Base-by-base conservation (phyloP, 768 basidiomycete genomes). In the Hericium erinaceus region DNA sequence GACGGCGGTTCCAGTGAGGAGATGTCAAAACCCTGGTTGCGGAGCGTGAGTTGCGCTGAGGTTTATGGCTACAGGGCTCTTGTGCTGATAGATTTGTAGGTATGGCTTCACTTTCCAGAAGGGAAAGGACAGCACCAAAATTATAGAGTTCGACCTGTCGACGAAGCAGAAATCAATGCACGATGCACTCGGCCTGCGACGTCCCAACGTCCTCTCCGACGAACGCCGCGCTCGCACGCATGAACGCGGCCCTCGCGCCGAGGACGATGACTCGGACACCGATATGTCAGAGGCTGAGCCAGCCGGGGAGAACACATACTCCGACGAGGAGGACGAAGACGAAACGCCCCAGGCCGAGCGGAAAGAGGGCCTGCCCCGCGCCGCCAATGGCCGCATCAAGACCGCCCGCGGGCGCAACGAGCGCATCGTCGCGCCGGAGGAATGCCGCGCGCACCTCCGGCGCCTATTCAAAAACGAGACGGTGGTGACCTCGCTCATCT, bases 361-460 rank as follows among this genome's bases (percentile, higher is more conserved):
- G 24, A 62, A 72, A 50, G 68, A 70, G 20, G 37, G 5, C 24
- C 56, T 56, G 39, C 61, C 57, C 51, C 60, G 20, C n/a, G 82
- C 90, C 16, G 87, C 84, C 3, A 89, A 84, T 64, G 92, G 90
- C 20, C 84, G 79, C 64, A 69, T 85, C 58, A 95, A 95, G 70
- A 83, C 84, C 6, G 68, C 71, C 24, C 81, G 90, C 46, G 92
- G 92, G 12, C 80, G 92, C 41, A 89, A 90, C 64, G 97, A 98
- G 73, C 87, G 95, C 48, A 86, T 98, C 40, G 75, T 99, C 66
- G 77, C 92, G 5, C 83, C 95, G 18, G 90, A 90, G 65, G 97
- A 99, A 73, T 94, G 92, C 65, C 87, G 95, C 52, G 92, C 91
- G 13, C 97, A 98, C 70, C 79, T 99, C 44, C 87, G 94, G 48